A percentile compares a stretch with the other conserved stretches of the same genome.
Evolutionary conservation across 1,284 basidiomycete genomes (phyloP).

Genomic region (Heterobasidion occidentale): DNA sequence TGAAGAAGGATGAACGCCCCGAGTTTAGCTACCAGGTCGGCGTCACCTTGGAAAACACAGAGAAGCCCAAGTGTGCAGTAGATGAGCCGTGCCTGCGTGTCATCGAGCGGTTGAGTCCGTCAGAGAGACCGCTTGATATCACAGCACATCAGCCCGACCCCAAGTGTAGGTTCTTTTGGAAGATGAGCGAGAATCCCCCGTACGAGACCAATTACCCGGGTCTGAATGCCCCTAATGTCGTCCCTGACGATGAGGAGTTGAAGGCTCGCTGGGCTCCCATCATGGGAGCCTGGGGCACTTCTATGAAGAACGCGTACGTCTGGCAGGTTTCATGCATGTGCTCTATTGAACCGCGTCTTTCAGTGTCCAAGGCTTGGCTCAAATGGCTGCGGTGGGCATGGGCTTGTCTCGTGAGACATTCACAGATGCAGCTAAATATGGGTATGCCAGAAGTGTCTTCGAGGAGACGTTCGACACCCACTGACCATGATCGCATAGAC

Average conservation of each 20-base stretch:
- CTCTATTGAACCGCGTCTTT: neutral
- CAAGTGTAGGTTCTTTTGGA: constrained; percentile 91
- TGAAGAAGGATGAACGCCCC: constrained; percentile 73
- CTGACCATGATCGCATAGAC: constrained; percentile 33
- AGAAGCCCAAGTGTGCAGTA: constrained; percentile 82
- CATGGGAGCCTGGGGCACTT: constrained; percentile 79
- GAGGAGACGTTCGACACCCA: neutral
- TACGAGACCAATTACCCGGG: constrained; percentile 71
- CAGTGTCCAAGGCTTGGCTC: constrained; percentile 73
- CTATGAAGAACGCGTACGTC: constrained; percentile 79
- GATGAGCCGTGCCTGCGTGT: constrained; percentile 68
- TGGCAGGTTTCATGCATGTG: neutral
- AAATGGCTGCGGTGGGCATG: constrained; percentile 79
- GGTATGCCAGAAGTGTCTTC: constrained; percentile 35
- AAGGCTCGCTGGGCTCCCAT: constrained; percentile 53
- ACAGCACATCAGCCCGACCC: constrained; percentile 76
- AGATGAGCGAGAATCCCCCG: constrained; percentile 71
- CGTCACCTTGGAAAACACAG: constrained; percentile 87
- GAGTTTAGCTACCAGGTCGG: constrained; percentile 76
- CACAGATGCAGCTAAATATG: constrained; percentile 72
- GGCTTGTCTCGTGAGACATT: constrained; percentile 64
- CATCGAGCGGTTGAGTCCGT: constrained; percentile 64
- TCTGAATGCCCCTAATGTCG: constrained; percentile 74
- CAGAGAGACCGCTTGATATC: constrained; percentile 79
- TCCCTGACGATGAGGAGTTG: constrained; percentile 54